Base-by-base conservation (phyloP, 1,139 yeast genomes). In the Sugiyamaella grinbergsii region DNA sequence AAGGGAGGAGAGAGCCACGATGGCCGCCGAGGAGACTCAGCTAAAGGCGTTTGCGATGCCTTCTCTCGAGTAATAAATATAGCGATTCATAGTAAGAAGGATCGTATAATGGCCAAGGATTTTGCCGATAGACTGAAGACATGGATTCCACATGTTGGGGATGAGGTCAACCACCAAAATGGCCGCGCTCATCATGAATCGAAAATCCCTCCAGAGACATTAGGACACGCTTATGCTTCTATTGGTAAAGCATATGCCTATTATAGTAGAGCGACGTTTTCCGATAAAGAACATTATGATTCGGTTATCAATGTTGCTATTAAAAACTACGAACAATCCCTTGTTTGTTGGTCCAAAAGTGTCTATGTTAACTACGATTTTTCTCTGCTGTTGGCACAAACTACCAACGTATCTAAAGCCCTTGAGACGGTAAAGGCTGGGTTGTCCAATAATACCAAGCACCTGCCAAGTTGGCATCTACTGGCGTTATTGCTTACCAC, bases 401-500 rank as follows among this genome's bases (percentile, higher is more conserved):
- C 54, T 8, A 53, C 59, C 2, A 58, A 65, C 22, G 56, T 65
- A 3, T 38, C 55, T 2, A 54, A 52, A 11, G 70, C 76, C 1
- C 58, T 70, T 34, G 63, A 63, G 31, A 57, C 67, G 28, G 64
- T 67, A 1, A 64, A 71, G 36, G 62, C 62, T 32, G 75, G 70
- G 19, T 62, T 80, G 29, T 63, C 63, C 8, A 56, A 65, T 10
- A 69, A 74, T 38, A 74, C 78, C 1, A 68, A 68, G 11, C 72
- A 73, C 56, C 65, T 77, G 49, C 72, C 73, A 52, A 72, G 78
- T 36, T 75, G 83, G 76, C 81, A 81, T 58, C 61, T 81, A 45
- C 65, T 80, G 28, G 74, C 79, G 0, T 68, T 81, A 50, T 66
- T 81, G 24, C 71, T 79, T 43, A 77, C 85, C 0, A 74, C 80